Evolutionary conservation across 73 alveolate species (phyloP), one percentile per base, ranked within the genome.

Genomic region (Durusdinium trenchii): DNA sequence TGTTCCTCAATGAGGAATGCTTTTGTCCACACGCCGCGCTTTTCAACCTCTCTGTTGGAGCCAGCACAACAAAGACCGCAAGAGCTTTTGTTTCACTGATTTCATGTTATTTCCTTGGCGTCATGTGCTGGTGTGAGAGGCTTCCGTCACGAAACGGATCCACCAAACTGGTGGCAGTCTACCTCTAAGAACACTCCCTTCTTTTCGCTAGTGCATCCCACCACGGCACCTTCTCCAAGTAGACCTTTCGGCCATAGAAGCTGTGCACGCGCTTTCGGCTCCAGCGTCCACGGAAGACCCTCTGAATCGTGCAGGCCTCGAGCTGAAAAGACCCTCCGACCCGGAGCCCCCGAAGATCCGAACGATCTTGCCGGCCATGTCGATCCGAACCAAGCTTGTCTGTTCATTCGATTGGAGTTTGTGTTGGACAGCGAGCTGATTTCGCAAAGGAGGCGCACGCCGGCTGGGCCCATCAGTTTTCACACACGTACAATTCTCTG

Each of bases 11-110:
- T 28, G 47, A 89, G 71, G 96, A 43, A 64, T 69, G 62, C 96
- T 71, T 89, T 67, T 35, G 96, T 89, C 96, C 96, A 89, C 51
- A 64, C 71, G 5, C 96, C 96, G 32, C 96, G 96, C 96, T 89
- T 67, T 71, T 89, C 96, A 28, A 89, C 96, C 96, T 89, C 48
- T 40, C 38, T 79, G 60, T 47, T 3, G 20, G 42, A 46, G 40
- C n/a, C n/a, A n/a, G n/a, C n/a, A n/a, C n/a, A n/a, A n/a, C n/a
- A n/a, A n/a, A n/a, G n/a, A n/a, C n/a, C n/a, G n/a, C n/a, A n/a
- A n/a, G n/a, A n/a, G n/a, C n/a, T n/a, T n/a, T n/a, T n/a, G n/a
- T n/a, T n/a, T 60, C 3, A 60, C 30, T 23, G 0, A 60, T 60
- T 32, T 60, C 73, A 60, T 60, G 6, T 23, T 60, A 1, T 23